Conservation (phyloP, 768 basidiomycete species). For the Coprinellus micaceus region DNA sequence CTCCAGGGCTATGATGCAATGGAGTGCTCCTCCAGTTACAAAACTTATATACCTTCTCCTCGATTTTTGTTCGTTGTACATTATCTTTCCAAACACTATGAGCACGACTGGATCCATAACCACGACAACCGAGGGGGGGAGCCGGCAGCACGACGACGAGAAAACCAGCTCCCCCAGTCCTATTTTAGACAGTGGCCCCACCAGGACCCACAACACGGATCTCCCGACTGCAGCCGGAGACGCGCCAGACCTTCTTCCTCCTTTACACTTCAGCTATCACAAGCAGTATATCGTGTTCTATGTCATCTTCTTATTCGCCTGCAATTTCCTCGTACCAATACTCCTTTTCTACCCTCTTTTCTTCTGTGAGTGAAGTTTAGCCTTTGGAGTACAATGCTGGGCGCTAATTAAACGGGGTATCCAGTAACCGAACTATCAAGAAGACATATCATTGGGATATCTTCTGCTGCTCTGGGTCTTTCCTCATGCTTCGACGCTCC, state of each 20-base stretch:
- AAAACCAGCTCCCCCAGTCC: not conserved
- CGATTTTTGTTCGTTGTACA: not conserved
- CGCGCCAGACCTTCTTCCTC: not conserved
- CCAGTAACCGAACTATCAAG: conserved; percentile 22
- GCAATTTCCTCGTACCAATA: conserved; percentile 26
- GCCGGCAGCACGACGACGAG: not conserved
- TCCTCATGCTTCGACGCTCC: conserved; percentile 31
- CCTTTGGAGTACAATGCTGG: not conserved
- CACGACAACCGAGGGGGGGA: not conserved
- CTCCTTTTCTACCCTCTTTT: conserved; percentile 27
- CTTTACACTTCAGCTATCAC: conserved; percentile 19
- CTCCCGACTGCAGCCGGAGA: not conserved
- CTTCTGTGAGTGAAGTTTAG: conserved; percentile 15
- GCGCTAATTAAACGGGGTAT: too few species aligned
- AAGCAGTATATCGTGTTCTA: conserved; percentile 19
- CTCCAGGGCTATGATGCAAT: not conserved
- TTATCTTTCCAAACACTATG: not conserved
- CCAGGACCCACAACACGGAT: not conserved
- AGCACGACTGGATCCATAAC: not conserved
- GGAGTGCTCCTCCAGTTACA: not conserved
- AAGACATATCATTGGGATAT: conserved; percentile 25
- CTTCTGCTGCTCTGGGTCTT: conserved; percentile 26
- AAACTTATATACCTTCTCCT: not conserved
- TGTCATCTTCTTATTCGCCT: conserved; percentile 23
- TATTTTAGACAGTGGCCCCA: not conserved